Percentiles rank a stretch among this genome's conserved stretches.
These are phyloP conservation scores for Colletotrichum phormii DNA, from an alignment of 2,329 filamentous ascomycete species.

Conservation along the genomic window DNA sequence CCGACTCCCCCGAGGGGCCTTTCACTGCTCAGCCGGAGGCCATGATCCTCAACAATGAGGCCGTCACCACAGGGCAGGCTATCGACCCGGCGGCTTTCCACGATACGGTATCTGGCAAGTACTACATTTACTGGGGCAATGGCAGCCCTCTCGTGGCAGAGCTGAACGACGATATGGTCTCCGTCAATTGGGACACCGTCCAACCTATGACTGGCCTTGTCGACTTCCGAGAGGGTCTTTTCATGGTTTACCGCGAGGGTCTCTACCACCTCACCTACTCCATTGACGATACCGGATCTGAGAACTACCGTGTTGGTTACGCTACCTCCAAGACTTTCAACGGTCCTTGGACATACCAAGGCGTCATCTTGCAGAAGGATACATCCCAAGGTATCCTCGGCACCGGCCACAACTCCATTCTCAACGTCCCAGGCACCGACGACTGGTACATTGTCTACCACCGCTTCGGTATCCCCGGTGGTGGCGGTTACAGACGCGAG, in stretches of 20 bases:
- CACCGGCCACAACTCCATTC: slow-evolving; percentile 57
- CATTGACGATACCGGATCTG: slow-evolving; percentile 58
- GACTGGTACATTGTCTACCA: slow-evolving; percentile 64
- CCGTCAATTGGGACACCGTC: slow-evolving; percentile 52
- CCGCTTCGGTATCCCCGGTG: slow-evolving; percentile 57
- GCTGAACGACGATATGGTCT: slow-evolving; percentile 58
- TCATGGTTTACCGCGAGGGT: slow-evolving; percentile 57
- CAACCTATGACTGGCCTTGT: slow-evolving; percentile 49
- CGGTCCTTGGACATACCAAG: slow-evolving; percentile 59
- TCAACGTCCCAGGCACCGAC: slow-evolving; percentile 59
- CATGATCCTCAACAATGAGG: slow-evolving; percentile 66
- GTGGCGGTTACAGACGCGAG: slow-evolving; percentile 57
- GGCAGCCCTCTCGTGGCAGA: slow-evolving; percentile 53
- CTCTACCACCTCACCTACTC: slow-evolving; percentile 62
- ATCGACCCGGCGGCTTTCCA: slow-evolving; percentile 73
- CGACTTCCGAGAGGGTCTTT: slow-evolving; percentile 56
- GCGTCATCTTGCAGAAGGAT: slow-evolving; percentile 57
- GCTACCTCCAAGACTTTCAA: slow-evolving; percentile 51
- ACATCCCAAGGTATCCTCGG: slow-evolving; percentile 54
- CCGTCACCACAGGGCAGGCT: slow-evolving; percentile 51
- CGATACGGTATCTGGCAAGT: slow-evolving; percentile 67
- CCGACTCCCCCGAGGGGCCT: slow-evolving; percentile 67
- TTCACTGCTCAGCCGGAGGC: slow-evolving; percentile 65
- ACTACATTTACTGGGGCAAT: slow-evolving; percentile 73
- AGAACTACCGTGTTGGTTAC: slow-evolving; percentile 60